Conservation (phyloP, 1,284 basidiomycete species). For the Porphyrellus sp. region DNA sequence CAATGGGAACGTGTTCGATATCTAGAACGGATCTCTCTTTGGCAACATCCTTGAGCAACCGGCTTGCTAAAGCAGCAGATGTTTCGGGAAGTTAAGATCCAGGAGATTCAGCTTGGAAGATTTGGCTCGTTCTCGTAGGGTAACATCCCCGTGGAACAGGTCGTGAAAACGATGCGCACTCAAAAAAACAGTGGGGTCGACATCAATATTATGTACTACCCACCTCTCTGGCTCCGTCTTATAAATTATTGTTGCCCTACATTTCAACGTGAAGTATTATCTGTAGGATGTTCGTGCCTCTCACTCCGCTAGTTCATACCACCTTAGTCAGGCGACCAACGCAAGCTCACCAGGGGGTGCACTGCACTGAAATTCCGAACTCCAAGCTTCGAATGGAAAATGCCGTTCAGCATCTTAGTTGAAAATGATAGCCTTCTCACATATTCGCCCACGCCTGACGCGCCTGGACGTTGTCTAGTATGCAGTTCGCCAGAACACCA, state of each 20-base stretch:
- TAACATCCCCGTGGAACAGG: constrained; percentile 13
- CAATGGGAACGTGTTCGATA: constrained; percentile 67
- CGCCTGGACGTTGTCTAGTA: constrained; percentile 8
- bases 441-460: constrained; percentile 11
- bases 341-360: background rate
- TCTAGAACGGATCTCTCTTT: constrained; percentile 35
- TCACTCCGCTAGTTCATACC: constrained; percentile 1
- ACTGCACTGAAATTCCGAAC: background rate
- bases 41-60: background rate
- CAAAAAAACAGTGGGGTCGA: constrained; percentile 3
- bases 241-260: too few species aligned
- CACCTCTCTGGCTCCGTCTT: constrained; percentile 19
- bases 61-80: constrained; percentile 1
- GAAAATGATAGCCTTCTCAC: constrained; percentile 4
- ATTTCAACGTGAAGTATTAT: too few species aligned
- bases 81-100: background rate
- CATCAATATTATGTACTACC: background rate
- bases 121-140: constrained; percentile 2
- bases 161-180: constrained; percentile 3
- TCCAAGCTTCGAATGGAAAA: constrained; percentile 17
- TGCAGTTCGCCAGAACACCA: constrained; percentile 5
- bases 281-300: background rate
- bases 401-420: constrained; percentile 22
- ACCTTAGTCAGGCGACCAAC: constrained; percentile 2
- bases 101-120: background rate